These are phyloP conservation scores for Hordeum vulgare DNA, from an alignment of 176 grass and related monocot genomes.

Conservation along the genomic window MorexV3_pseudomolecules_assembly NC_058524.1:614649456-614649955, in stretches of 20 bases:
- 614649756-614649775: not conserved
- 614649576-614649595: slow-evolving; percentile 90
- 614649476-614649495: slow-evolving; percentile 82
- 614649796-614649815: not conserved
- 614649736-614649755: not conserved
- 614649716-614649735: not conserved
- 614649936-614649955: not conserved
- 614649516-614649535: slow-evolving; percentile 98
- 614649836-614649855: not conserved
- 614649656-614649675: not conserved
- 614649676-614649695: not conserved
- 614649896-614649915: slow-evolving; percentile 14
- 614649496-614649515: slow-evolving; percentile 94
- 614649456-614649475: slow-evolving; percentile 22
- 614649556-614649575: slow-evolving; percentile 75
- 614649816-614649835: not conserved
- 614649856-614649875: not conserved
- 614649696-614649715: not conserved
- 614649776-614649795: not conserved
- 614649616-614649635: slow-evolving; percentile 5
- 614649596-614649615: not conserved
- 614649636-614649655: not conserved
- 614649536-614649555: slow-evolving; percentile 95
- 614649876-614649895: not conserved
- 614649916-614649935: not conserved